These are phyloP conservation scores for Fusarium newnesense DNA, from an alignment of 2,329 filamentous ascomycete species.

Conservation along the genomic window DNA sequence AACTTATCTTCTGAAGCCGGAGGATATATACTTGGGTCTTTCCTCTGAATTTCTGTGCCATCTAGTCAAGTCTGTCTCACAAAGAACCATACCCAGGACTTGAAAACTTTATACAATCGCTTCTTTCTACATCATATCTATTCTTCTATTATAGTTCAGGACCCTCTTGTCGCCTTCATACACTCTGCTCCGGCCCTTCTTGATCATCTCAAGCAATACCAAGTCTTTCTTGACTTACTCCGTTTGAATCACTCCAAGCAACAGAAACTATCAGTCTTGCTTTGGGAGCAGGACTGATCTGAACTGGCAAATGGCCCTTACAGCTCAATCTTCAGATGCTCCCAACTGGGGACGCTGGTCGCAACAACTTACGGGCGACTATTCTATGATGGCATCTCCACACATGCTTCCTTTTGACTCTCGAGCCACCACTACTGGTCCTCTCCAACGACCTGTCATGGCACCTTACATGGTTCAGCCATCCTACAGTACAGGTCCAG, in stretches of 20 bases:
- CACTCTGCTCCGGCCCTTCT: constrained; percentile 7
- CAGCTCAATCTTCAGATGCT: constrained; percentile 56
- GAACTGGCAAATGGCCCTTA: constrained; percentile 56
- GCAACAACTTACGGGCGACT: constrained; percentile 60
- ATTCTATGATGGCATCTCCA: constrained; percentile 59
- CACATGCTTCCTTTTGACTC: constrained; percentile 62
- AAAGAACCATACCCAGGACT: constrained; percentile 38
- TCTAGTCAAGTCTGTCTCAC: constrained; percentile 38
- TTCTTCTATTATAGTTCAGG: constrained; percentile 11
- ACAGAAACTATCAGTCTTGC: constrained; percentile 39
- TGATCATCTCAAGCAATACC: constrained; percentile 5
- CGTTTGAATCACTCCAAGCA: neutral
- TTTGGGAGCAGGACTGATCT: constrained; percentile 39
- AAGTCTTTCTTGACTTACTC: constrained; percentile 15
- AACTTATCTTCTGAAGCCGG: constrained; percentile 37
- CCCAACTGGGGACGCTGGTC: constrained; percentile 67
- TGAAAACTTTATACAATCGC: constrained; percentile 19
- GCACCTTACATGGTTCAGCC: constrained; percentile 58
- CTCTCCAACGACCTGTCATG: constrained; percentile 57
- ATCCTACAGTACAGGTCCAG: constrained; percentile 56
- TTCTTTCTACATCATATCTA: constrained; percentile 23
- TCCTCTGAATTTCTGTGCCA: constrained; percentile 40
- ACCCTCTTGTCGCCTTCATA: constrained; percentile 19
- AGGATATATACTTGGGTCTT: constrained; percentile 44
- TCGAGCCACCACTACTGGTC: constrained; percentile 50